Evolutionary conservation across 495 filamentous ascomycete genomes (phyloP).

Genomic region (Lepidopterella palustris): DNA sequence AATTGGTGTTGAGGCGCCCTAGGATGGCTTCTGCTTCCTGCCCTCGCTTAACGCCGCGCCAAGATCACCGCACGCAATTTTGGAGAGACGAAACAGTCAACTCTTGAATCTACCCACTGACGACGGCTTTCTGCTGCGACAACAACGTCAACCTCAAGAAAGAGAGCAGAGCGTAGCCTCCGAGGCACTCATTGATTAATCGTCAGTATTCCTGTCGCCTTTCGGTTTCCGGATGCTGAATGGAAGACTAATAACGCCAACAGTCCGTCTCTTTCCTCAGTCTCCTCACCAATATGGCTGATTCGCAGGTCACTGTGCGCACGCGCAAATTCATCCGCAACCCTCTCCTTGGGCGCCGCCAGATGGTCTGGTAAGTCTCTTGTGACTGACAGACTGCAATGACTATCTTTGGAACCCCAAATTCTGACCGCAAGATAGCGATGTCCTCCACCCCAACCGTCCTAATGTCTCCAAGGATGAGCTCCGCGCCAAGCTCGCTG

Average conservation of each 20-base stretch:
- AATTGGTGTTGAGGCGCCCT: too few species aligned
- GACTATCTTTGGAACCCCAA: slow-evolving; percentile 2
- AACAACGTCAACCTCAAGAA: slow-evolving; percentile 1
- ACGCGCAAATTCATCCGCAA: slow-evolving; percentile 99
- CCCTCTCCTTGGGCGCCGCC: slow-evolving; percentile 94
- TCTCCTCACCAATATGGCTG: slow-evolving; percentile 64
- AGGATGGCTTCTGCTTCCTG: too few species aligned
- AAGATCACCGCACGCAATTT: too few species aligned
- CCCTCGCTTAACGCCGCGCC: too few species aligned
- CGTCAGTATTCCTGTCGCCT: background rate
- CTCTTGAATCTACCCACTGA: background rate
- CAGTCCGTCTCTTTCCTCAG: slow-evolving; percentile 5
- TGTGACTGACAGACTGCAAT: background rate
- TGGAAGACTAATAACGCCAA: background rate
- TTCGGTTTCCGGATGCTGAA: background rate
- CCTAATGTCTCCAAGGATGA: slow-evolving; percentile 98
- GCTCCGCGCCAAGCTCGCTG: slow-evolving; percentile 87
- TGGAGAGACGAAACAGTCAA: background rate
- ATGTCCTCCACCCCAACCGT: slow-evolving; percentile 98
- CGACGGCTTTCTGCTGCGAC: slow-evolving; percentile 17
- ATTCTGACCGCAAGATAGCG: slow-evolving; percentile 50
- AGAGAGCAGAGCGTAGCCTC: slow-evolving; percentile 15
- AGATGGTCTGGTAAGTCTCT: slow-evolving; percentile 99
- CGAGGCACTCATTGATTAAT: slow-evolving; percentile 1
- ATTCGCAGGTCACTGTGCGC: slow-evolving; percentile 87